A percentile compares a stretch with the other conserved stretches of the same genome.
These are phyloP conservation scores for Dictyostelium purpureum DNA, from an alignment of 78 protist species.

Conservation along the genomic window DNA sequence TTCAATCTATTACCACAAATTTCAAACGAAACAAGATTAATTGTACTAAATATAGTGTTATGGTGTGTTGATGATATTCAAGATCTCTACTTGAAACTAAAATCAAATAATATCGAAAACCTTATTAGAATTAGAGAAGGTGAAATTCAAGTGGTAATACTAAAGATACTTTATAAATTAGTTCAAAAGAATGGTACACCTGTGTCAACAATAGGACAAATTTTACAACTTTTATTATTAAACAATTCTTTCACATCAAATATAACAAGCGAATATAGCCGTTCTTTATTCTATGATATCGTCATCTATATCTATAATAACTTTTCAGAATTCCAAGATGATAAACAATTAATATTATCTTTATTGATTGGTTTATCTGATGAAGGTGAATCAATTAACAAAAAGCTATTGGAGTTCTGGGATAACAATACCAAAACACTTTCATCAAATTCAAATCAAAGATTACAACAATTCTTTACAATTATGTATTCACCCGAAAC, in stretches of 20 bases:
- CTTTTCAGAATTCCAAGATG: neutral
- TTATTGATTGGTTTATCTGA: slow-evolving; percentile 70
- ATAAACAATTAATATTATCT: neutral
- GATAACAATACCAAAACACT: slow-evolving; percentile 32
- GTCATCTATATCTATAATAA: slow-evolving; percentile 35
- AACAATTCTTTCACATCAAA: neutral
- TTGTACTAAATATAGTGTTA: slow-evolving; percentile 38
- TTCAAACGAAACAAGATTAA: slow-evolving; percentile 8
- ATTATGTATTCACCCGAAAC: slow-evolving; percentile 67
- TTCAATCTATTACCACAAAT: slow-evolving; percentile 37
- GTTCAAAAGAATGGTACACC: slow-evolving; percentile 11
- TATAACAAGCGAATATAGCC: slow-evolving; percentile 42
- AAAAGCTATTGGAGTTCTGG: slow-evolving; percentile 75
- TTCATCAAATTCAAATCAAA: neutral
- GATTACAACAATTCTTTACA: slow-evolving; percentile 24
- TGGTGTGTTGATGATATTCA: slow-evolving; percentile 63
- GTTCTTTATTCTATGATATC: slow-evolving; percentile 46
- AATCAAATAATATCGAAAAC: slow-evolving; percentile 46
- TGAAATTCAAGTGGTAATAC: slow-evolving; percentile 32
- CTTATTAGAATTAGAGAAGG: slow-evolving; percentile 61
- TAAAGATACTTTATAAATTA: slow-evolving; percentile 15
- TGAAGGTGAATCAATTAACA: slow-evolving; percentile 29
- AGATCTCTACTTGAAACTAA: slow-evolving; percentile 36
- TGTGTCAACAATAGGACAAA: neutral
- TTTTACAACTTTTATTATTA: neutral